Evolutionary conservation across 371 early-diverging fungal genomes (phyloP).

Genomic region (Lichtheimia ramosa): DNA sequence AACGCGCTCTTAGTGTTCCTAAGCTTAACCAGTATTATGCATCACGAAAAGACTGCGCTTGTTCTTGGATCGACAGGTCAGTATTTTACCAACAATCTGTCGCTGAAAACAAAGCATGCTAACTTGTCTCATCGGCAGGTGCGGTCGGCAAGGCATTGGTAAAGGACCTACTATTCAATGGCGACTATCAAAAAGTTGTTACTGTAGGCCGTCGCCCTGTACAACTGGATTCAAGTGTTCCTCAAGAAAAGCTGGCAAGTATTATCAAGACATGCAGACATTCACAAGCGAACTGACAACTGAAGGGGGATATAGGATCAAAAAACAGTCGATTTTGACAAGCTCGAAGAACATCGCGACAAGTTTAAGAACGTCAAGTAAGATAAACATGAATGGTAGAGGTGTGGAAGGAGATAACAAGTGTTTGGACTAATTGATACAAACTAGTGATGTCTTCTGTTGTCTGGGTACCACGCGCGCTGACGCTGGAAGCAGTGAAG

Average conservation of each 20-base stretch:
- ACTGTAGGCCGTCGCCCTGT: constrained; percentile 59
- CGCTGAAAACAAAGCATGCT: too few relatives aligned
- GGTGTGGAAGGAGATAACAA: neutral
- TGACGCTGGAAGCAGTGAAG: constrained; percentile 65
- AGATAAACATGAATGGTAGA: neutral
- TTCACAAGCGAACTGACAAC: neutral
- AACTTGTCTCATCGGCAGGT: constrained; percentile 30
- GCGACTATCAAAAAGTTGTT: constrained; percentile 62
- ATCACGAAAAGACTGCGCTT: constrained; percentile 20
- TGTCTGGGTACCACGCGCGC: constrained; percentile 72
- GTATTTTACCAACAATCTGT: neutral
- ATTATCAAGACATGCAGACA: neutral
- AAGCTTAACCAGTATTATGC: neutral
- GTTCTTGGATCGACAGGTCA: constrained; percentile 46
- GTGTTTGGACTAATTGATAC: neutral
- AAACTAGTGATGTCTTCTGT: constrained; percentile 58
- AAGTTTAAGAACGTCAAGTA: constrained; percentile 47
- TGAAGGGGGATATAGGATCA: constrained; percentile 26
- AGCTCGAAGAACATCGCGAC: constrained; percentile 35
- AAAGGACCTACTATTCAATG: constrained; percentile 58
- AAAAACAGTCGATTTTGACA: constrained; percentile 46
- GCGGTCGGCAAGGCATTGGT: constrained; percentile 73
- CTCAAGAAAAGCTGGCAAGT: constrained; percentile 56
- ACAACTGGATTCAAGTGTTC: constrained; percentile 48
- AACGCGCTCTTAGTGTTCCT: too few relatives aligned